phyloP scores from a whole-genome alignment of 441 rosid species.

The Erysimum pusillum region DNA sequence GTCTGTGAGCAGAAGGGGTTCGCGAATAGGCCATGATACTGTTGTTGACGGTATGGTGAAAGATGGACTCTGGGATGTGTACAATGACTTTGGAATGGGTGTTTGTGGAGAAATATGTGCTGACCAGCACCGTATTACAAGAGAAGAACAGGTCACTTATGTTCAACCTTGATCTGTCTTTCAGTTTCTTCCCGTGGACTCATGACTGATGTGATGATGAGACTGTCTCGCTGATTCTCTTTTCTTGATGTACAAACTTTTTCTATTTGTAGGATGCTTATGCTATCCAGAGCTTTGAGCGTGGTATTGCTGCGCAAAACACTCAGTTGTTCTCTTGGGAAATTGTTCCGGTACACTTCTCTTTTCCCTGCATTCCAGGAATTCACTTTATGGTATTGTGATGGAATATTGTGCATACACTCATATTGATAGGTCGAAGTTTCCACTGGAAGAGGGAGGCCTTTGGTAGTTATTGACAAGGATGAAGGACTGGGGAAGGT shows the following conservation, averaged over 20 bases:
- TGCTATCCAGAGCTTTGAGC: constrained; percentile 84
- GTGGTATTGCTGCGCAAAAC: constrained; percentile 77
- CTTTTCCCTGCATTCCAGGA: constrained; percentile 29
- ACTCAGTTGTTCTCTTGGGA: constrained; percentile 81
- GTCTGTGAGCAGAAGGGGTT: constrained; percentile 73
- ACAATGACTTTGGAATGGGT: constrained; percentile 94
- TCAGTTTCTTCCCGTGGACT: constrained; percentile 3
- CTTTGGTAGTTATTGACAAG: constrained; percentile 59
- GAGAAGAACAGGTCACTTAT: constrained; percentile 77
- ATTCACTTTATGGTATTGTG: constrained; percentile 22
- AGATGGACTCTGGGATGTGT: constrained; percentile 98
- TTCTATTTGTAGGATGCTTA: constrained; percentile 69
- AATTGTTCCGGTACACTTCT: constrained; percentile 69
- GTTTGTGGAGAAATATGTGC: constrained; percentile 93
- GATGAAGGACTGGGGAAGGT: constrained; percentile 94
- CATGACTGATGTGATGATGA: background rate
- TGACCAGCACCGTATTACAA: constrained; percentile 66
- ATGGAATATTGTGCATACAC: constrained; percentile 30
- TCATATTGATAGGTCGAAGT: constrained; percentile 73
- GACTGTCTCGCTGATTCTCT: background rate
- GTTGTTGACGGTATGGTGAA: constrained; percentile 89
- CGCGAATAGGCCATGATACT: constrained; percentile 83
- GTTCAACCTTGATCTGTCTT: constrained; percentile 27
- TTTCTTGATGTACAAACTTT: constrained; percentile 5
- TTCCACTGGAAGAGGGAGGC: constrained; percentile 78